Base-by-base conservation (phyloP, 1,284 basidiomycete genomes). In the Cutaneotrichosporon cavernicola region DNA sequence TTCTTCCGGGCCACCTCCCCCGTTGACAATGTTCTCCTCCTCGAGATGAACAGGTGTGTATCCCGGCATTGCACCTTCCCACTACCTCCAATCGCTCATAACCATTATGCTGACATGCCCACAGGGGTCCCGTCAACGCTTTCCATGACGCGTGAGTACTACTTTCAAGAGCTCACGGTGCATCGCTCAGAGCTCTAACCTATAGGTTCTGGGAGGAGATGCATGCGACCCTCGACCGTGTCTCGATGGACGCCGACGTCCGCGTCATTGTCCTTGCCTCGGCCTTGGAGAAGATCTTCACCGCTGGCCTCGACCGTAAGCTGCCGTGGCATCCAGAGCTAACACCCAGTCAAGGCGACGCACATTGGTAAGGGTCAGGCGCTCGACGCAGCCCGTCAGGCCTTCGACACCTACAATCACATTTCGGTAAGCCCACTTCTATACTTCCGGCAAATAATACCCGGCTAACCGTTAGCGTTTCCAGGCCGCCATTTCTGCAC, bases 251-350 rank as follows among this genome's bases (percentile, higher is more conserved):
- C 49, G 82, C 84, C 0, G 84, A 87, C 36, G 84, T 91, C 2
- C 85, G 89, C 34, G 88, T 82, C 1, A 84, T 90, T 16, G 89
- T 94, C 0, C 80, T 94, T 1, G 86, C 88, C 0, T 92, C 90
- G 1, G 82, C 82, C 0, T 72, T 88, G 0, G 86, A 87, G 0
- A 91, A 89, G 74, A 76, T 87, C 14, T 94, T 91, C 76, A 90
- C 89, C 2, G 91, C 90, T 1, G 92, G 91, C 0, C 79, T 95
- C 2, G 91, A 94, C 75, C 76, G 89, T 91, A 69, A 70, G 89
- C 81, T 5, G n/a, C 26, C 21, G 2, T n/a, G 18, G n/a, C 3
- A 11, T 5, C 18, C 8, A 14, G 4, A 5, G 46, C 58, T 62
- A 21, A 50, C 47, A 0, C 21, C 5, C 43, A 66, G 65, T 63